Conservation (phyloP, 768 basidiomycete species). For the Coprinellus micaceus region DNA sequence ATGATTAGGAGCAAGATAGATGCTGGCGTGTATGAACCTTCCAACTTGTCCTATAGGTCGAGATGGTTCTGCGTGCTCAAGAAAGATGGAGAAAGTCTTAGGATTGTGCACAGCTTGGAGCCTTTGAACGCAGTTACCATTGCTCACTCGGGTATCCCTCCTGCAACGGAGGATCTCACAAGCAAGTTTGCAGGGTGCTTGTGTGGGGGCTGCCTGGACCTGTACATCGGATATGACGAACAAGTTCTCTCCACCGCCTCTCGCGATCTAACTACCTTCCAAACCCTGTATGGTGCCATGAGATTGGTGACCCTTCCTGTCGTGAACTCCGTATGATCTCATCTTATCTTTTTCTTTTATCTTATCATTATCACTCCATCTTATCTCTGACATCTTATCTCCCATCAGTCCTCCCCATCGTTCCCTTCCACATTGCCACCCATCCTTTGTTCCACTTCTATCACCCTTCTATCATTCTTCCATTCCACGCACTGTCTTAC, state of each 20-base stretch:
- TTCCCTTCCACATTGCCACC: too few relatives aligned
- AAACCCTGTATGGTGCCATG: too few relatives aligned
- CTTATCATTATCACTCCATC: constrained; percentile 8
- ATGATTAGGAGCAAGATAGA: constrained; percentile 26
- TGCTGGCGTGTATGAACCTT: constrained; percentile 29
- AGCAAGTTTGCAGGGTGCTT: constrained; percentile 13
- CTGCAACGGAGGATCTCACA: constrained; percentile 24
- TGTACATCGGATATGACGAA: too few relatives aligned
- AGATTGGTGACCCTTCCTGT: too few relatives aligned
- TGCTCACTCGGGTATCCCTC: constrained; percentile 25
- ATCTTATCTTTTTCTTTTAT: background rate
- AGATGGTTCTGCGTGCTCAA: constrained; percentile 37
- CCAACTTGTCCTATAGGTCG: constrained; percentile 29
- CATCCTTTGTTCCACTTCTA: too few relatives aligned
- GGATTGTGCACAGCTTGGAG: constrained; percentile 33
- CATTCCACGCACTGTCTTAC: too few relatives aligned
- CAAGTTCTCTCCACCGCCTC: too few relatives aligned
- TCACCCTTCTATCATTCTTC: too few relatives aligned
- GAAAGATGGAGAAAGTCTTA: constrained; percentile 28
- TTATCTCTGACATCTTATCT: too few relatives aligned
- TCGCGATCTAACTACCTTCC: too few relatives aligned
- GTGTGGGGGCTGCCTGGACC: constrained; percentile 1
- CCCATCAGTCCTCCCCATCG: too few relatives aligned
- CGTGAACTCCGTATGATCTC: constrained; percentile 1
- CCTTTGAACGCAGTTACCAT: constrained; percentile 32